Base-by-base conservation (phyloP, 371 early-diverging fungal genomes). In the Lichtheimia ornata region DNA sequence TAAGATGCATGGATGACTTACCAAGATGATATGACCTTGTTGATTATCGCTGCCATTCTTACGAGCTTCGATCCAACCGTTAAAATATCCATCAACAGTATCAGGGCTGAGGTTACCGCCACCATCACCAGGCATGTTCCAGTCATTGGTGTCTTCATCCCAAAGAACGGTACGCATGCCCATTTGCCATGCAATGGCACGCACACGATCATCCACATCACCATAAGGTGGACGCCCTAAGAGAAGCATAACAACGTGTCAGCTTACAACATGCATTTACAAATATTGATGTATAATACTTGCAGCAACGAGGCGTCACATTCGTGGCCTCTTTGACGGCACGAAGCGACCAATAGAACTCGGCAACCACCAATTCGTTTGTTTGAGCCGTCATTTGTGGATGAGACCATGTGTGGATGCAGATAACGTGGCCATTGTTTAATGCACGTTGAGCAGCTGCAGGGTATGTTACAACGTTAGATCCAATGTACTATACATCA, bases 361-460 rank as follows among this genome's bases (percentile, higher is more conserved):
- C 84, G 40, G 87, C 82, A 53, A 85, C 79, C 28, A 87, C 72
- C 50, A 79, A 62, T 5, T 75, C 80, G 50, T 81, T 84, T 42
- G 81, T 64, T 54, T 75, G 72, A 25, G 79, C 66, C 25, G 86
- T 83, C 77, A 87, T 76, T 22, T 63, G 65, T 45, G 81, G 82
- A 58, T 89, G 89, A 30, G 83, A 77, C 85, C 85, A 85, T 11
- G 85, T 84, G 53, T 85, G 86, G 43, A 75, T 62, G 35, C 81
- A 79, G 52, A 85, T 66, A 28, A 65, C 66, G 41, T 81, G 78
- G n/a, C 84, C 79, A 62, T 77, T 73, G 24, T 71, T 71, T 13
- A 81, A 56, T 24, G 81, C 81, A 55, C 81, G 73, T 52, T 68
- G 66, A 24, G 76, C 81, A 57, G 78, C 78, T 30, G 69, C 73